A percentile compares a stretch with the other conserved stretches of the same genome.
Conservation (phyloP, 2,329 filamentous ascomycete genomes). For the Cytospora piceae region DNA sequence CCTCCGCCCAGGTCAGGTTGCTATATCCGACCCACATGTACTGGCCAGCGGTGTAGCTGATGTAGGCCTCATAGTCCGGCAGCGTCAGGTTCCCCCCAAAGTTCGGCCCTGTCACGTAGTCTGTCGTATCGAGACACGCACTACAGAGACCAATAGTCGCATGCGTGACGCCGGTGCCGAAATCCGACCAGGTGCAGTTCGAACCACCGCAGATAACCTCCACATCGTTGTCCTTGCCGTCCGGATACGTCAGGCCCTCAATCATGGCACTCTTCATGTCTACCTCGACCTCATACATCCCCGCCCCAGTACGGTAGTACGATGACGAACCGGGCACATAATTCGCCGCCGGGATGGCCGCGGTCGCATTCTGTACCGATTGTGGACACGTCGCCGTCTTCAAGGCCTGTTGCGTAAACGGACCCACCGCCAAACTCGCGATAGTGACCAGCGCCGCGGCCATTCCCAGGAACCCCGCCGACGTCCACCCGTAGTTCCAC, state of each 20-base stretch:
- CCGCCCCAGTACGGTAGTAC: conserved; percentile 33
- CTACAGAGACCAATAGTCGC: conserved; percentile 37
- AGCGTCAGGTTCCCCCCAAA: conserved; percentile 31
- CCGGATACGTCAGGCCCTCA: conserved; percentile 36
- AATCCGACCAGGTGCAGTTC: conserved; percentile 35
- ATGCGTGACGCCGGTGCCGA: conserved; percentile 33
- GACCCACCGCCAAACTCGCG: conserved; percentile 37
- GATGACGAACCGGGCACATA: conserved; percentile 24
- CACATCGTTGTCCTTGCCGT: conserved; percentile 33
- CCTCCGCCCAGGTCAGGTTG: conserved; percentile 31
- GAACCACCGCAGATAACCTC: conserved; percentile 33
- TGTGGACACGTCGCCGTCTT: conserved; percentile 33
- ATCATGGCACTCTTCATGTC: conserved; percentile 41
- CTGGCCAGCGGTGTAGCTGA: conserved; percentile 26
- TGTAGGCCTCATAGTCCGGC: conserved; percentile 32
- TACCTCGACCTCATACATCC: conserved; percentile 34
- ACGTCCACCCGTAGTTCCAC: conserved; percentile 26
- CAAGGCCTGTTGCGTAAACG: conserved; percentile 40
- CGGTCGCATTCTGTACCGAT: conserved; percentile 23
- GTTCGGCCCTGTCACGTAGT: conserved; percentile 26
- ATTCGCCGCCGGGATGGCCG: conserved; percentile 22
- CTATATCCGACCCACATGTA: conserved; percentile 32
- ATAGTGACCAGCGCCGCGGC: conserved; percentile 35
- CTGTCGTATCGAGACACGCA: conserved; percentile 34
- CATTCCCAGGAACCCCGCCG: conserved; percentile 30